phyloP scores from a whole-genome alignment of 257 asterid species.

The Catharanthus roseus region DNA sequence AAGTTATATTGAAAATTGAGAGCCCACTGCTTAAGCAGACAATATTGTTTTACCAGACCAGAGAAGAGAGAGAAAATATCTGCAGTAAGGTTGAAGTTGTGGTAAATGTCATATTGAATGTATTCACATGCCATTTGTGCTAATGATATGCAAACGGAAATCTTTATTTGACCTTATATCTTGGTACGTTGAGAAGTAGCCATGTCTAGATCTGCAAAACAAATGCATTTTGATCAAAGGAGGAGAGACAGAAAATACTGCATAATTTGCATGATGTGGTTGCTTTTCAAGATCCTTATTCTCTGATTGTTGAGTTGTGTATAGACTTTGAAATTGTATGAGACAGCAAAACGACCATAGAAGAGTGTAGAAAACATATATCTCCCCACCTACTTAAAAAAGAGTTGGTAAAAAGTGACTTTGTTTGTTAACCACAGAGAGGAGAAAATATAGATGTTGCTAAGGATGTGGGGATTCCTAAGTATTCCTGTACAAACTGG shows the following conservation, averaged over 20 bases:
- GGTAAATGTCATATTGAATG: neutral
- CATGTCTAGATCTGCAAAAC: neutral
- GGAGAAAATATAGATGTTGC: neutral
- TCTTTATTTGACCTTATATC: neutral
- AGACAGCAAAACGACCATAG: neutral
- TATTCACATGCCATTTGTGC: neutral
- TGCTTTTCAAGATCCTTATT: neutral
- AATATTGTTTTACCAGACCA: neutral
- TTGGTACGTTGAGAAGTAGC: neutral
- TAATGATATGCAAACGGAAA: neutral
- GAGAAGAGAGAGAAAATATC: neutral
- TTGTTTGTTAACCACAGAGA: too few species aligned
- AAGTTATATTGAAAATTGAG: neutral
- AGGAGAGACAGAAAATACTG: neutral
- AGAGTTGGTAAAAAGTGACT: neutral
- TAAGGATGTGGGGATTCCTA: too few species aligned
- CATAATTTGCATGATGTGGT: neutral
- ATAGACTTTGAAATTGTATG: neutral
- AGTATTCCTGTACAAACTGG: neutral
- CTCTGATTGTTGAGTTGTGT: neutral
- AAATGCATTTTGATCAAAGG: neutral
- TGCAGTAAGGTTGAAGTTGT: neutral
- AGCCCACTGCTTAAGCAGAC: neutral
- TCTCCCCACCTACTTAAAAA: neutral
- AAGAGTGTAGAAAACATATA: neutral